Conservation (phyloP, 73 alveolate species). For the Paramecium primaurelia region DNA sequence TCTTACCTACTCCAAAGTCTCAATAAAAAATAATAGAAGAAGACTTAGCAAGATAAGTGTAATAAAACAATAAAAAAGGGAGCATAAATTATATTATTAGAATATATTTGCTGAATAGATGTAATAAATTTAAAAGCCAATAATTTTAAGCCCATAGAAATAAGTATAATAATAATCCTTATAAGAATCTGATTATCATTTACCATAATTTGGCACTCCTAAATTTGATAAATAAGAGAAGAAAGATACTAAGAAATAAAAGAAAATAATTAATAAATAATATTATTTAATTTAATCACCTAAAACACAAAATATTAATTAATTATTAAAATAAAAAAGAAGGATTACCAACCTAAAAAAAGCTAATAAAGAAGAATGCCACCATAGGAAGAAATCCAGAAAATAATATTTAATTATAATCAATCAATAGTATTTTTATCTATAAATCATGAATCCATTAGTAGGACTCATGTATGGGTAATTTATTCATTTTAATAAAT, state of each 20-base stretch:
- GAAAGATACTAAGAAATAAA: not conserved
- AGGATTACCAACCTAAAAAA: not conserved
- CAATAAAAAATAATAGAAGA: not conserved
- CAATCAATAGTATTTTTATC: too few relatives aligned
- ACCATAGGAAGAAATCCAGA: slow-evolving; percentile 41
- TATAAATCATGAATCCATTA: slow-evolving; percentile 15
- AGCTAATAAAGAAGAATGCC: not conserved
- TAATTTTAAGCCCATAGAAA: not conserved
- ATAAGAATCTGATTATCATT: not conserved
- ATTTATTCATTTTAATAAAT: not conserved
- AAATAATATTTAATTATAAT: not conserved
- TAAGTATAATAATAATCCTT: not conserved
- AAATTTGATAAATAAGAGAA: not conserved
- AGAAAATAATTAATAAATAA: not conserved
- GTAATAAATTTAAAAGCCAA: not conserved
- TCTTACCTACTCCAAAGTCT: not conserved
- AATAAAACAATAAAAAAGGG: not conserved
- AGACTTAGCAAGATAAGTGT: not conserved
- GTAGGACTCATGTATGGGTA: slow-evolving; percentile 36
- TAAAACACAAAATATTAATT: not conserved
- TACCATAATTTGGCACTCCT: slow-evolving; percentile 38
- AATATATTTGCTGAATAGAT: not conserved
- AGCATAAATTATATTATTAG: not conserved
- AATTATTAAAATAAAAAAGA: not conserved
- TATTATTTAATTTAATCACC: not conserved